Conservation (phyloP, 345 rosid species). For the Lumnitzera racemosa region DNA sequence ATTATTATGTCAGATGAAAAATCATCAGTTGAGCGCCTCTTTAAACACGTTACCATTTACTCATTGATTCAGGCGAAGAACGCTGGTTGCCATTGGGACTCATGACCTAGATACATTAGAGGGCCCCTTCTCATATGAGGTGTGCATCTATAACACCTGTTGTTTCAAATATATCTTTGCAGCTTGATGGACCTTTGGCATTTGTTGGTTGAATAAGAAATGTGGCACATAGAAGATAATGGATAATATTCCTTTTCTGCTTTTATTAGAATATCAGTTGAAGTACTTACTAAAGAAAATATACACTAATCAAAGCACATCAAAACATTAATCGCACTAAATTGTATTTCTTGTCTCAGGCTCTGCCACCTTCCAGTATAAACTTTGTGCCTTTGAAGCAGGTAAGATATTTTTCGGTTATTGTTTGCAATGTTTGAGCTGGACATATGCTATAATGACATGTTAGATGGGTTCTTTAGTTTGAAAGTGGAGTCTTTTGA, state of each 20-base stretch:
- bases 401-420: constrained; percentile 25
- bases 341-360: constrained; percentile 32
- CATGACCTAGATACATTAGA: constrained; percentile 88
- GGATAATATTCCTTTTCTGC: no score
- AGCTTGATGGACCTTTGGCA: not conserved
- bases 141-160: constrained; percentile 18
- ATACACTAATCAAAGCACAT: no score
- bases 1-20: no score
- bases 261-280: no score
- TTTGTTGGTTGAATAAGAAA: not conserved
- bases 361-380: constrained; percentile 61
- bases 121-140: constrained; percentile 96
- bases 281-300: no score
- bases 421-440: not conserved
- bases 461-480: not conserved
- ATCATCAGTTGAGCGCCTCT: no score
- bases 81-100: constrained; percentile 90
- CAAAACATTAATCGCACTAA: no score
- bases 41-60: not conserved
- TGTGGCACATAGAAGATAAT: not conserved
- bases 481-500: not conserved
- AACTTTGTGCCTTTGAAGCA: constrained; percentile 76
- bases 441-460: no score
- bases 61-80: constrained; percentile 52
- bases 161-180: not conserved